Evolutionary conservation across 768 basidiomycete species (phyloP).

Genomic region (Panaeolus papilionaceus): DNA sequence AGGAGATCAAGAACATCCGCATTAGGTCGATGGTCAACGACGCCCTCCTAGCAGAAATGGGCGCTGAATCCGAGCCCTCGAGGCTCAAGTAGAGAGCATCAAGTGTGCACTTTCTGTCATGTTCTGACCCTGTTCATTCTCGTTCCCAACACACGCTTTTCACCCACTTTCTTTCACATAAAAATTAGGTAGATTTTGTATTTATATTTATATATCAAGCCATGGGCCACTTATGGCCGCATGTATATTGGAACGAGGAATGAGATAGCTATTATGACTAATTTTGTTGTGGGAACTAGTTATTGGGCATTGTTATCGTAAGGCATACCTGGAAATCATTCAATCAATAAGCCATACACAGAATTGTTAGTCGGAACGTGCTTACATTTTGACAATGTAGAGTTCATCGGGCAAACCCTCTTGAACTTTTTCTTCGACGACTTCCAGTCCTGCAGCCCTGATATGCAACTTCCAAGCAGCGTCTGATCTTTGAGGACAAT

Average conservation of each 20-base stretch:
- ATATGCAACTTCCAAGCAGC: constrained; percentile 82
- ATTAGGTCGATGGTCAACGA: constrained; percentile 61
- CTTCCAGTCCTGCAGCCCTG: constrained; percentile 67
- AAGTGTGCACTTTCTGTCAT: not conserved
- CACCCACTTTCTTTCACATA: constrained; percentile 14
- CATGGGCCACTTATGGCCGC: constrained; percentile 12
- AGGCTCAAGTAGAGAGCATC: not conserved
- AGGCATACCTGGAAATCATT: constrained; percentile 55
- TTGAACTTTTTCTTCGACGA: constrained; percentile 81
- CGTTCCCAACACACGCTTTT: not conserved
- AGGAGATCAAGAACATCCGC: constrained; percentile 44
- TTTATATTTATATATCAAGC: constrained; percentile 10
- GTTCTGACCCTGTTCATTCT: not conserved
- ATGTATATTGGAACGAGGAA: not conserved
- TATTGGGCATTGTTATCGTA: constrained; percentile 42
- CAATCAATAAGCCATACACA: constrained; percentile 2
- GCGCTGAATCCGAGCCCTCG: constrained; percentile 23
- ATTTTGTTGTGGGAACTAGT: not conserved
- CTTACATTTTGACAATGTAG: constrained; percentile 88
- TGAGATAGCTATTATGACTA: not conserved
- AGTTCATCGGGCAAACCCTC: constrained; percentile 82
- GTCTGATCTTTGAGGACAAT: constrained; percentile 67
- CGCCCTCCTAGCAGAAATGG: constrained; percentile 48
- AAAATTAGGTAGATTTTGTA: constrained; percentile 13
- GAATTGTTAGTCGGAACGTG: constrained; percentile 18